phyloP scores from a whole-genome alignment of 1,284 basidiomycete species.

The Ceratobasidium sp. region DNA sequence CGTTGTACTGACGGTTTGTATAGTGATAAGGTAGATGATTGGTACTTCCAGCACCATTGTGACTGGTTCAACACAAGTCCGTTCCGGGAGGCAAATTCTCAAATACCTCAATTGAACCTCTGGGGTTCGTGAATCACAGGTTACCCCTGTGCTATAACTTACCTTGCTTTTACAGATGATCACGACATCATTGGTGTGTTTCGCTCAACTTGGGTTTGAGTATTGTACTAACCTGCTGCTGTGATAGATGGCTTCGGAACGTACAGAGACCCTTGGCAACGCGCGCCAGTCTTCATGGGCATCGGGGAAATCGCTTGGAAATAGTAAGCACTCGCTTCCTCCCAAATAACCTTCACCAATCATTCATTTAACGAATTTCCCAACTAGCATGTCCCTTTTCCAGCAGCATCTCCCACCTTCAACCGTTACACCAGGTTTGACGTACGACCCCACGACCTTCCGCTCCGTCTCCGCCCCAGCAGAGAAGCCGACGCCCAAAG shows the following conservation, averaged over 20 bases:
- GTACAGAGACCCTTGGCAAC: slow-evolving; percentile 53
- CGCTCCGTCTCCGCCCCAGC: background rate
- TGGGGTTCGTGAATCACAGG: slow-evolving; percentile 20
- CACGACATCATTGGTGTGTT: slow-evolving; percentile 37
- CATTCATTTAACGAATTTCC: background rate
- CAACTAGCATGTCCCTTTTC: slow-evolving; percentile 50
- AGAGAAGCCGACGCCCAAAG: background rate
- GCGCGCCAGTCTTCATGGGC: slow-evolving; percentile 51
- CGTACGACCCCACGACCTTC: slow-evolving; percentile 29
- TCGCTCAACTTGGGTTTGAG: background rate
- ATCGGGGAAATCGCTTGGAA: slow-evolving; percentile 52
- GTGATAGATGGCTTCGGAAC: slow-evolving; percentile 55
- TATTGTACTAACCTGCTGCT: background rate
- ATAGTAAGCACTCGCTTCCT: slow-evolving; percentile 49
- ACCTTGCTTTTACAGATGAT: slow-evolving; percentile 3
- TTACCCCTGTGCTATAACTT: background rate
- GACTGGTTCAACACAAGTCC: slow-evolving; percentile 39
- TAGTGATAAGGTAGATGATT: slow-evolving; percentile 38
- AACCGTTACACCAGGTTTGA: slow-evolving; percentile 27
- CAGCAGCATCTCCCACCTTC: slow-evolving; percentile 52
- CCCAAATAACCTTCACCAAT: background rate
- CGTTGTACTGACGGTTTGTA: background rate
- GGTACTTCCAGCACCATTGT: slow-evolving; percentile 39
- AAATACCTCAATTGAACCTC: slow-evolving; percentile 35
- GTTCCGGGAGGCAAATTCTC: slow-evolving; percentile 37